phyloP scores from a whole-genome alignment of 2,329 filamentous ascomycete genomes.

The Fusarium sp. region DNA sequence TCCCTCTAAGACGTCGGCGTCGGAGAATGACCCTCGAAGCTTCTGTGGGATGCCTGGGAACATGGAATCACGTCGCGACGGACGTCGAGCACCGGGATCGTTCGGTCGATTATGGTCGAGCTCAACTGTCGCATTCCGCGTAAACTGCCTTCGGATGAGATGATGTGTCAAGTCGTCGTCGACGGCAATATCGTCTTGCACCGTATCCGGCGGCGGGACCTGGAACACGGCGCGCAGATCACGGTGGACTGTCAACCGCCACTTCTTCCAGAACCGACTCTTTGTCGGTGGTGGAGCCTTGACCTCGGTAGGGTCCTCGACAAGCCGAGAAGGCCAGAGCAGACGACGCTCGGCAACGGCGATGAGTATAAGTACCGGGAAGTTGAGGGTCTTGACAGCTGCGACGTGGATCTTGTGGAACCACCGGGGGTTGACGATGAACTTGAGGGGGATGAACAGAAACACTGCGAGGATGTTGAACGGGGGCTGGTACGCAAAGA shows the following conservation, averaged over 20 bases:
- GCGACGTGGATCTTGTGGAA: slow-evolving; percentile 91
- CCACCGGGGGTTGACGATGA: slow-evolving; percentile 82
- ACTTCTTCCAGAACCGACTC: slow-evolving; percentile 73
- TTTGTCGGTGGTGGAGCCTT: slow-evolving; percentile 38
- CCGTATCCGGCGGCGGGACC: slow-evolving; percentile 71
- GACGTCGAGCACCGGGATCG: slow-evolving; percentile 46
- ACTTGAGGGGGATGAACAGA: slow-evolving; percentile 80
- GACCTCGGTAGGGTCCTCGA: slow-evolving; percentile 25
- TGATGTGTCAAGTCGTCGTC: slow-evolving; percentile 69
- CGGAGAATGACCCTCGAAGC: slow-evolving; percentile 60
- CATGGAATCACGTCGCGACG: slow-evolving; percentile 66
- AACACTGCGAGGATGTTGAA: slow-evolving; percentile 85
- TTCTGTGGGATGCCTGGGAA: slow-evolving; percentile 62
- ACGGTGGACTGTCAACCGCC: slow-evolving; percentile 75
- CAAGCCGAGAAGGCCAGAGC: slow-evolving; percentile 63
- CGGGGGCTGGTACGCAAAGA: slow-evolving; percentile 84
- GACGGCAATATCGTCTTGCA: slow-evolving; percentile 66
- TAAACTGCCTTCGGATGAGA: slow-evolving; percentile 67
- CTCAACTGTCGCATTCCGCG: slow-evolving; percentile 56
- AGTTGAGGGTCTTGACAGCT: slow-evolving; percentile 77
- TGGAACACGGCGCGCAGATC: slow-evolving; percentile 81
- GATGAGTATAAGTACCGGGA: slow-evolving; percentile 78
- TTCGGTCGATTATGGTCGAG: slow-evolving; percentile 20
- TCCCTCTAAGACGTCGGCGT: slow-evolving; percentile 57
- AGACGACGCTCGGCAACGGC: slow-evolving; percentile 75